Conservation (phyloP, 306 rosid genomes). For the Begonia fuchsioides region DNA sequence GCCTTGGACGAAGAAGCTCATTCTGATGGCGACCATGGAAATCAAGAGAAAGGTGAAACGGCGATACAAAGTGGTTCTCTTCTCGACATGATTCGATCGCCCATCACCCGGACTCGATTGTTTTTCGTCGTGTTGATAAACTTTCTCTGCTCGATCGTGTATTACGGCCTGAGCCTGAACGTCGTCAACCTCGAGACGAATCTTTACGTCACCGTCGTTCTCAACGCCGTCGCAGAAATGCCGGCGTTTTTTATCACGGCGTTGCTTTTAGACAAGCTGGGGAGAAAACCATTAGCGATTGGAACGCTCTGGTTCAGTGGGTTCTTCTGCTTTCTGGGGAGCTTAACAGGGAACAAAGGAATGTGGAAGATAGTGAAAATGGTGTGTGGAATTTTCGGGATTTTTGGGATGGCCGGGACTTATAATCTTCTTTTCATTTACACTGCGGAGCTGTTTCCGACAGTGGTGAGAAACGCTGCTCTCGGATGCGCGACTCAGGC, state of each 20-base stretch:
- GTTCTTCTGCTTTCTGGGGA: slow-evolving; percentile 46
- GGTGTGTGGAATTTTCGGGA: slow-evolving; percentile 65
- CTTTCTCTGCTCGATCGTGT: slow-evolving; percentile 54
- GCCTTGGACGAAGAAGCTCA: slow-evolving; percentile 47
- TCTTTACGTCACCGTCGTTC: slow-evolving; percentile 48
- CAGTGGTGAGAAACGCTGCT: slow-evolving; percentile 80
- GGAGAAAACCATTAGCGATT: slow-evolving; percentile 42
- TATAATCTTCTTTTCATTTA: slow-evolving; percentile 66
- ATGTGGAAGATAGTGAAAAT: slow-evolving; percentile 37
- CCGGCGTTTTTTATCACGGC: slow-evolving; percentile 75
- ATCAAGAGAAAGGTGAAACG: slow-evolving; percentile 11
- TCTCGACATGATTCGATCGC: slow-evolving; percentile 42
- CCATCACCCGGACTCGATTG: slow-evolving; percentile 43
- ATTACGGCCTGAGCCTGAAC: slow-evolving; percentile 70
- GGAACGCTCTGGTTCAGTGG: slow-evolving; percentile 86
- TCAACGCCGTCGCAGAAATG: slow-evolving; percentile 77
- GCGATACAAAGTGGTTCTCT: slow-evolving; percentile 37
- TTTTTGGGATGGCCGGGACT: slow-evolving; percentile 88
- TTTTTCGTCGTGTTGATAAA: slow-evolving; percentile 43
- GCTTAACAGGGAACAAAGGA: slow-evolving; percentile 24
- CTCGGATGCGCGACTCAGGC: slow-evolving; percentile 65
- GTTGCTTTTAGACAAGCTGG: slow-evolving; percentile 38
- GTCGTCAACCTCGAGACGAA: slow-evolving; percentile 47
- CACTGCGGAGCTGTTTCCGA: slow-evolving; percentile 72
- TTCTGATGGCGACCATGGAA: neutral